Base-by-base conservation (phyloP, 176 grass and related monocot species). In the Cenchrus fungigraminus region DNA sequence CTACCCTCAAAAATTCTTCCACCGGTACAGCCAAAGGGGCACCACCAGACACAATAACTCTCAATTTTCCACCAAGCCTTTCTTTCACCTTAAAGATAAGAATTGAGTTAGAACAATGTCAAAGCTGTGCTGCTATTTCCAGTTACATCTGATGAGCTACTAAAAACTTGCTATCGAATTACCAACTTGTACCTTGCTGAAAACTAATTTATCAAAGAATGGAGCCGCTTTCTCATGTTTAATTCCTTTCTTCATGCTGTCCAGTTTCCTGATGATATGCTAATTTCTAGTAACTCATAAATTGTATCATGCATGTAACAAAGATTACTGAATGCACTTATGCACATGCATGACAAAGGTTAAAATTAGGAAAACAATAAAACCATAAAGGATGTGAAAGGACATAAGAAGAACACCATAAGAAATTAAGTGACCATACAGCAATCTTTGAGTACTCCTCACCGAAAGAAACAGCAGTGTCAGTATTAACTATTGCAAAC, bases 1-100 rank as follows among this genome's bases (percentile, higher is more conserved):
- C 96, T 74, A 98, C 96, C 62, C 96, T 86, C 44, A 98, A 89
- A 87, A 90, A 98, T 67, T 92, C 82, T 92, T 98, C 96, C 22
- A 98, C 89, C 47, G 89, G 87, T 51, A 63, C 81, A 81, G 93
- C 78, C 74, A 98, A 80, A 78, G 96, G 96, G 85, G 93, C 93
- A 51, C 91, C 91, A 76, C 96, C 96, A 59, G 96, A 95, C 31
- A 98, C 9, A 43, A 98, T 94, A 84, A 94, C 19, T 58, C 91
- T 94, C 52, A 98, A 56, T 22, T 86, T 95, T 51, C 96, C 96
- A 63, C 96, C 96, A 44, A 98, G 83, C 54, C 91, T 87, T 86
- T 98, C 87, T 90, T 98, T 98, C 55, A 98, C 88, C 96, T 98
- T 50, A 84, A 79, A 62, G 40, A 40, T 67, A 81, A 73, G 6